Evolutionary conservation across 1,284 basidiomycete species (phyloP).

Genomic region (Coniferiporia weirii): DNA sequence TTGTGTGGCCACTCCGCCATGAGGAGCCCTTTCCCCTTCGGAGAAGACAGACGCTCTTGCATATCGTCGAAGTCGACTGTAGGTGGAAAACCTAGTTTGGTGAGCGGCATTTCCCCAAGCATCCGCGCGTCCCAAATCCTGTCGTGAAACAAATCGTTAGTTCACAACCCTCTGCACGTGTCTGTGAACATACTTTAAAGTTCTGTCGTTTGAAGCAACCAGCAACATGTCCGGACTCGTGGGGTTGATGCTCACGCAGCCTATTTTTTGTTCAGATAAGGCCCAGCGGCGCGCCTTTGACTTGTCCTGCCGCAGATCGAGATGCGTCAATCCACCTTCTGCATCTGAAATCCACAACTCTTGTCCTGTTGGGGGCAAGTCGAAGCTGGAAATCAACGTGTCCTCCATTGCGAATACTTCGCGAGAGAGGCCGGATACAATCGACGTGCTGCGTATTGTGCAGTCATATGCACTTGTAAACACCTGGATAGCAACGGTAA

Average conservation of each 20-base stretch:
- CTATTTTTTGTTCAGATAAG: conserved; percentile 67
- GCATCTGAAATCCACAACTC: conserved; percentile 80
- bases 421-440: conserved; percentile 59
- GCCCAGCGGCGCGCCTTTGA: conserved; percentile 54
- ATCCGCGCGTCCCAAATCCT: conserved; percentile 78
- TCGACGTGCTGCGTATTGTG: conserved; percentile 65
- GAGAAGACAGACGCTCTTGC: conserved; percentile 42
- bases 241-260: conserved; percentile 71
- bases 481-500: conserved; percentile 39
- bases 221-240: conserved; percentile 58
- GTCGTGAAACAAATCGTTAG: not conserved
- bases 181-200: conserved; percentile 47
- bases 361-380: conserved; percentile 56
- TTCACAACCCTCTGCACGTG: not conserved
- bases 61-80: conserved; percentile 50
- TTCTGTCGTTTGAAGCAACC: conserved; percentile 67
- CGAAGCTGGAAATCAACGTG: conserved; percentile 58
- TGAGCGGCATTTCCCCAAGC: conserved; percentile 38
- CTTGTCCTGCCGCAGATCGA: conserved; percentile 63
- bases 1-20: conserved; percentile 63
- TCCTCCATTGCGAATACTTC: conserved; percentile 62
- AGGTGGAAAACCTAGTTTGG: conserved; percentile 27
- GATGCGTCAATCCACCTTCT: conserved; percentile 60
- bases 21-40: conserved; percentile 46
- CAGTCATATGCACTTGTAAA: conserved; percentile 77